Conservation (phyloP, 2,329 filamentous ascomycete genomes). For the Hypoxylon sp. region DNA sequence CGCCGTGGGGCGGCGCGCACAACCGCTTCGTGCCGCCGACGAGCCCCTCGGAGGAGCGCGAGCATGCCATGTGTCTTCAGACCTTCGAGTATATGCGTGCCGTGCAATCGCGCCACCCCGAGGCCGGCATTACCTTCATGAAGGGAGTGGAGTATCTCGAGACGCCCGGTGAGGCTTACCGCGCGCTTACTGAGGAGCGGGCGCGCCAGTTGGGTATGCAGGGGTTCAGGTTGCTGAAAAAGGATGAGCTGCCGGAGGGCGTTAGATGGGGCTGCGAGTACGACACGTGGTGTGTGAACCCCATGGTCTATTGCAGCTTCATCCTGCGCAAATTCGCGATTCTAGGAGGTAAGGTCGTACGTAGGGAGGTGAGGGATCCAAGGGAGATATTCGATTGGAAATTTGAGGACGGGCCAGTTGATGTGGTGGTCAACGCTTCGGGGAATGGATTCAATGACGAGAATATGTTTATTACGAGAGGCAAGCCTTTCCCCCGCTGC, state of each 20-base stretch:
- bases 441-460: slow-evolving; percentile 60
- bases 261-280: slow-evolving; percentile 64
- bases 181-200: slow-evolving; percentile 51
- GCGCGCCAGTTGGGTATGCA: slow-evolving; percentile 51
- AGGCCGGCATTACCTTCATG: slow-evolving; percentile 62
- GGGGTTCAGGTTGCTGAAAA: slow-evolving; percentile 55
- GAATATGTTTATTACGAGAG: slow-evolving; percentile 59
- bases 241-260: slow-evolving; percentile 56
- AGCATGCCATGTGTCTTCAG: slow-evolving; percentile 58
- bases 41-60: slow-evolving; percentile 52
- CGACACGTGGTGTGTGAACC: slow-evolving; percentile 66
- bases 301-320: slow-evolving; percentile 66
- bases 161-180: slow-evolving; percentile 57
- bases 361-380: slow-evolving; percentile 54
- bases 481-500: slow-evolving; percentile 41
- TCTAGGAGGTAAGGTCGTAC: slow-evolving; percentile 53
- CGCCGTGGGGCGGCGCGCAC: slow-evolving; percentile 69
- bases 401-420: slow-evolving; percentile 46
- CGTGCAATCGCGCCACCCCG: slow-evolving; percentile 50
- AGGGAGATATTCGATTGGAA: slow-evolving; percentile 56
- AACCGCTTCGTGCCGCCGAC: slow-evolving; percentile 64
- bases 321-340: slow-evolving; percentile 58
- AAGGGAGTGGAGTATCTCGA: slow-evolving; percentile 66
- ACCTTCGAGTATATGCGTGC: slow-evolving; percentile 60
- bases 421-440: slow-evolving; percentile 60